phyloP scores from a whole-genome alignment of 352 stramenopile genomes.

The Phytophthora tubulina region DNA sequence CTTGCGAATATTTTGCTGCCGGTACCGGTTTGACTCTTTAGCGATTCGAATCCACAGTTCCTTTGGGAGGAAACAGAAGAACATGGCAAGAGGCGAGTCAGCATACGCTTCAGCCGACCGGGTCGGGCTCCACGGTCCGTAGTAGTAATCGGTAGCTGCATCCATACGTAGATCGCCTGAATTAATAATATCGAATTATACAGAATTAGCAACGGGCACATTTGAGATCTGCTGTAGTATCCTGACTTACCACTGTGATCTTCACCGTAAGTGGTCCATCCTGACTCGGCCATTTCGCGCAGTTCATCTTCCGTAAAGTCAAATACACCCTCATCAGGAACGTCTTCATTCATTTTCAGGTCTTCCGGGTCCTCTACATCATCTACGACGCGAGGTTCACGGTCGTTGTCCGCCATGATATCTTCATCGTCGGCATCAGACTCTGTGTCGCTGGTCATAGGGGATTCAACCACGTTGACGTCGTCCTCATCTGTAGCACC shows the following conservation, averaged over 20 bases:
- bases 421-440: not conserved
- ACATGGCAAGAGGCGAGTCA: conserved; percentile 21
- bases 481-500: no score
- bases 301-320: not conserved
- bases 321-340: not conserved
- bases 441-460: not conserved
- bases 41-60: conserved; percentile 25
- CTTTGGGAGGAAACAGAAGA: conserved; percentile 26
- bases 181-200: not conserved
- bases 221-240: not conserved
- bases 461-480: no score
- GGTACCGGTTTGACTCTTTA: conserved; percentile 24
- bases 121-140: conserved; percentile 8
- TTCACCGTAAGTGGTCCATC: not conserved
- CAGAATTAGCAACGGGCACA: not conserved
- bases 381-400: not conserved
- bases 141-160: conserved; percentile 24
- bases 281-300: not conserved
- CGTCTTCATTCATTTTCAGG: not conserved
- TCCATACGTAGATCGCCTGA: conserved; percentile 4
- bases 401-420: not conserved
- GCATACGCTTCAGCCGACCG: conserved; percentile 23
- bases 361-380: not conserved
- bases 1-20: conserved; percentile 3
- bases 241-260: not conserved